Conservation (phyloP, 2,329 filamentous ascomycete genomes). For the Xylaria sp. region DNA sequence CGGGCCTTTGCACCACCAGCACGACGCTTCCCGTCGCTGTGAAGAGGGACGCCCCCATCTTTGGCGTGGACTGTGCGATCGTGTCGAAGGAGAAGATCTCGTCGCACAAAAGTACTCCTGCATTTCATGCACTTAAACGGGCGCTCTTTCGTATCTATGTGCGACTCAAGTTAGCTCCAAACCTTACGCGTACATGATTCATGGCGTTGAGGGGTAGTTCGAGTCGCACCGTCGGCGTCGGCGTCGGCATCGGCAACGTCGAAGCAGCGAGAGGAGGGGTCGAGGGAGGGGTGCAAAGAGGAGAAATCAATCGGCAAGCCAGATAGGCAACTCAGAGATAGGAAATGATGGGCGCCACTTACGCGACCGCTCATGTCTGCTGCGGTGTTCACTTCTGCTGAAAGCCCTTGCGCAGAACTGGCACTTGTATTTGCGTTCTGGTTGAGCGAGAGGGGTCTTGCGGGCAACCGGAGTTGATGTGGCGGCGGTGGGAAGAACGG, state of each 20-base stretch:
- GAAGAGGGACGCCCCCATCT: constrained; percentile 91
- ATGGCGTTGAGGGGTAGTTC: constrained; percentile 39
- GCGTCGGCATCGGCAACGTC: constrained; percentile 30
- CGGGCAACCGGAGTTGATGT: constrained; percentile 76
- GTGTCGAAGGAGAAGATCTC: constrained; percentile 94
- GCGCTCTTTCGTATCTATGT: constrained; percentile 93
- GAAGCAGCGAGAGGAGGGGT: constrained; percentile 42
- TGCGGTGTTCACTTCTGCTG: constrained; percentile 95
- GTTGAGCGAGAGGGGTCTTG: constrained; percentile 76
- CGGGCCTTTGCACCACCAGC: constrained; percentile 72
- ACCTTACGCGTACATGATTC: constrained; percentile 22
- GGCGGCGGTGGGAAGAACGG: constrained; percentile 68
- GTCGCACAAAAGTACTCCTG: constrained; percentile 96
- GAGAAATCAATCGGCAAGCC: constrained; percentile 28
- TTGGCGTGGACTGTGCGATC: constrained; percentile 99
- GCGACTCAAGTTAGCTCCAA: constrained; percentile 45
- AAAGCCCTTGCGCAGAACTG: constrained; percentile 98
- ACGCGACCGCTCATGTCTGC: constrained; percentile 97
- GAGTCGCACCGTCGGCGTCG: constrained; percentile 35
- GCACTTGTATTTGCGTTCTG: constrained; percentile 99
- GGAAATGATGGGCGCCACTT: constrained; percentile 62
- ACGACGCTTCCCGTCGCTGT: constrained; percentile 92
- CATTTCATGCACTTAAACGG: constrained; percentile 99
- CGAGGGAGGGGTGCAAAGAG: constrained; percentile 31
- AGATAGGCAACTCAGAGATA: constrained; percentile 27